Evolutionary conservation across 176 grass and related monocot genomes (phyloP), one percentile per base, ranked within the genome.

Genomic region (Oryza brachyantha): DNA sequence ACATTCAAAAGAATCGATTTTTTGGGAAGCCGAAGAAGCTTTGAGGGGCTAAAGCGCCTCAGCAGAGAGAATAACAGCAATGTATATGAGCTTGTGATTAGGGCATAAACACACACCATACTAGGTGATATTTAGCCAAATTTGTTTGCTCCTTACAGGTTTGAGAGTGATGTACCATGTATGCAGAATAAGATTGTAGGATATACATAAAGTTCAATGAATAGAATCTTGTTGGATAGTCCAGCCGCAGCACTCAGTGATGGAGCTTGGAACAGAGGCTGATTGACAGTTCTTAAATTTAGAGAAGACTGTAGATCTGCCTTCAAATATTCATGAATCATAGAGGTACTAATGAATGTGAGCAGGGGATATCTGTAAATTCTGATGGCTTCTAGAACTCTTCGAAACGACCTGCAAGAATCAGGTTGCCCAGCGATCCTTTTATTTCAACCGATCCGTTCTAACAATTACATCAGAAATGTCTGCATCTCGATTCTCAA

Each of bases 1-100:
- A 63, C 78, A 22, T 93, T 89, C 57, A 99, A 95, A 77, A 83
- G 96, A 58, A 74, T 99, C 43, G 96, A 95, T 68, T 95, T 99
- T 71, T 73, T 99, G 50, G 96, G 96, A 60, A 99, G 92, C 84
- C 73, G 90, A 74, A 82, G 96, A 83, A 99, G 96, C 59, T 93
- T 99, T 19, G 96, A 95, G 79, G 84, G 84, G 21, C 84, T 99
- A 74, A 99, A 99, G 81, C 86, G 92, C 75, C 61, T 99, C 8
- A 88, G 54, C 31, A 87, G 81, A 75, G 92, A 93, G 84, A 91
- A 70, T 58, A 99, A 95, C 40, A 88, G 81, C 65, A 95, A 87
- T 60, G 78, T 95, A 66, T 95, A 99, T 70, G 89, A 99, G 57
- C 78, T 99, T 54, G 71, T 99, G 75, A 83, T 99, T 72, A 94